phyloP scores from a whole-genome alignment of 2,329 filamentous ascomycete species.

The Paraconiothyrium brasiliense region DNA sequence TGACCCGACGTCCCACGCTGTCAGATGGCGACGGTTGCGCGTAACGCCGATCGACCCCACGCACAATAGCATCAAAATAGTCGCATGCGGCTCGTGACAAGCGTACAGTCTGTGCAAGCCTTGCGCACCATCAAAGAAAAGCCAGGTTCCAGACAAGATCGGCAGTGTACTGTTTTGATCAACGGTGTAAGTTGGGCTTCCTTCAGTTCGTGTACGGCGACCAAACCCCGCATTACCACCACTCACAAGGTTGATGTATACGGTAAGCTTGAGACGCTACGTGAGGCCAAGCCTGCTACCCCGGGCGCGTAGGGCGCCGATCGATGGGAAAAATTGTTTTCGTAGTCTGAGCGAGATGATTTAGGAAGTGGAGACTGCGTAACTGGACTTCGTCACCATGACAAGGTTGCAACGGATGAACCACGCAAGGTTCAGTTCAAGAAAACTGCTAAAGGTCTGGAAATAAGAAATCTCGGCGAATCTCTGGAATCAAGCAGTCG shows the following conservation, averaged over 20 bases:
- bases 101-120: not conserved
- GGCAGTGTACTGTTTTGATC: slow-evolving; percentile 1
- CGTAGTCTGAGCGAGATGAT: not conserved
- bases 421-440: not conserved
- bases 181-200: slow-evolving; percentile 12
- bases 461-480: not conserved
- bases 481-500: not conserved
- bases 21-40: slow-evolving; percentile 9
- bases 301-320: not conserved
- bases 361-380: not conserved
- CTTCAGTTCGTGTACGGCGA: slow-evolving; percentile 1
- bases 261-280: not conserved
- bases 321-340: not conserved
- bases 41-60: slow-evolving; percentile 5
- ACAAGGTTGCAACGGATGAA: not conserved
- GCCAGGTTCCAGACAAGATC: slow-evolving; percentile 16
- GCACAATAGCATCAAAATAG: slow-evolving; percentile 2
- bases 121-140: not conserved
- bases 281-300: not conserved
- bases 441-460: not conserved
- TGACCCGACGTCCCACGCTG: slow-evolving; percentile 9
- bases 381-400: not conserved
- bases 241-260: slow-evolving; percentile 3
- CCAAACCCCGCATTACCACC: slow-evolving; percentile 7
- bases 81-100: slow-evolving; percentile 7